These are phyloP conservation scores for Fraxinus greggii DNA, from an alignment of 305 asterid species.

Conservation along the genomic window DNA sequence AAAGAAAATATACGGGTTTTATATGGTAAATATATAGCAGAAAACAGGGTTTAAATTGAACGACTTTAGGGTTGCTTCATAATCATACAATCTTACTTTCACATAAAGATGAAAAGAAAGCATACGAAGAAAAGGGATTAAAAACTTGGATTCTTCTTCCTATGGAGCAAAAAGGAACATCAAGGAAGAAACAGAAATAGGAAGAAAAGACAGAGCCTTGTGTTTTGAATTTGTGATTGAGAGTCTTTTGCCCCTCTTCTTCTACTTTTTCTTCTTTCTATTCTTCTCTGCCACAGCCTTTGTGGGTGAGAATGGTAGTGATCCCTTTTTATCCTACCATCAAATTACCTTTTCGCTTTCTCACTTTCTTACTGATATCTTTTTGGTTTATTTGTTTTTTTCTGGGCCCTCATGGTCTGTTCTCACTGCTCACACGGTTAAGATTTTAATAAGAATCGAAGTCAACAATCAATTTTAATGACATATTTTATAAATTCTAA, in stretches of 20 bases:
- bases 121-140: slow-evolving; percentile 31
- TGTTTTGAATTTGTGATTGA: slow-evolving; percentile 27
- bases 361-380: slow-evolving; percentile 39
- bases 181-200: slow-evolving; percentile 25
- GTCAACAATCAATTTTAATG: too few species aligned
- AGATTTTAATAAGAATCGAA: too few species aligned
- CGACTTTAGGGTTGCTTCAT: slow-evolving; percentile 40
- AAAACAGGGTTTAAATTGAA: slow-evolving; percentile 23
- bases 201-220: slow-evolving; percentile 39
- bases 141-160: slow-evolving; percentile 39
- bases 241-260: slow-evolving; percentile 12
- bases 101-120: slow-evolving; percentile 42
- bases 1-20: too few species aligned
- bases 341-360: slow-evolving; percentile 35
- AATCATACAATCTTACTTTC: slow-evolving; percentile 32
- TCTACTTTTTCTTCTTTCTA: background rate
- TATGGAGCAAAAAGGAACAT: slow-evolving; percentile 22
- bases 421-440: background rate
- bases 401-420: background rate
- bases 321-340: slow-evolving; percentile 50
- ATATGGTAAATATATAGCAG: slow-evolving; percentile 6
- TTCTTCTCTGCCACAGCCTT: slow-evolving; percentile 32
- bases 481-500: too few species aligned
- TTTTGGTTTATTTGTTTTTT: slow-evolving; percentile 39
- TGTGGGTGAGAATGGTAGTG: slow-evolving; percentile 24